A percentile compares a stretch with the other conserved stretches of the same genome.
These are phyloP conservation scores for Thielaviopsis musarum DNA, from an alignment of 2,329 filamentous ascomycete species.

Conservation along the genomic window DNA sequence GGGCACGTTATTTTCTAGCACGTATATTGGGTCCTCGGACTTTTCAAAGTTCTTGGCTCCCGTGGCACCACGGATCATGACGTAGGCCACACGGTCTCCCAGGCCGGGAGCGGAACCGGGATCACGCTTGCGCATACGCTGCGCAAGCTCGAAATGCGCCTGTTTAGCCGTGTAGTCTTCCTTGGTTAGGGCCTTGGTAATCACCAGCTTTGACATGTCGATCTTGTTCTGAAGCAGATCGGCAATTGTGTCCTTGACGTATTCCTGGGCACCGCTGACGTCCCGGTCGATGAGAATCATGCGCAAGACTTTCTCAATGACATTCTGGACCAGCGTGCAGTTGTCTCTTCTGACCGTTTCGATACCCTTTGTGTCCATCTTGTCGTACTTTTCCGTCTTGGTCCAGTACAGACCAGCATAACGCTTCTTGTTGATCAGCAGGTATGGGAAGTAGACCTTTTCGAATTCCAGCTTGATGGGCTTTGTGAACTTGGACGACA, in stretches of 20 bases:
- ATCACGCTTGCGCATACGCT: constrained; percentile 94
- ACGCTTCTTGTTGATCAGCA: constrained; percentile 99
- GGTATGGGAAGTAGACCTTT: constrained; percentile 95
- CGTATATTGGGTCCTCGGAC: constrained; percentile 91
- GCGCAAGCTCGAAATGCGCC: constrained; percentile 86
- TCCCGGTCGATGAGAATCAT: constrained; percentile 94
- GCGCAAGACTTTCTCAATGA: constrained; percentile 88
- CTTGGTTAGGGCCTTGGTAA: constrained; percentile 92
- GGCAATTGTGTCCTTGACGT: constrained; percentile 90
- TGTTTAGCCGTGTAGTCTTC: constrained; percentile 71
- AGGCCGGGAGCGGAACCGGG: constrained; percentile 82
- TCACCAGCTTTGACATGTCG: constrained; percentile 98
- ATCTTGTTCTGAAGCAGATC: constrained; percentile 93
- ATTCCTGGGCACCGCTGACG: constrained; percentile 83
- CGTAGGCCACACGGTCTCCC: constrained; percentile 92
- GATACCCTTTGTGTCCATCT: constrained; percentile 99
- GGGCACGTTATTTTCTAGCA: constrained; percentile 91
- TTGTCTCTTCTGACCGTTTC: constrained; percentile 96
- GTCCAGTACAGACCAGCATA: constrained; percentile 99
- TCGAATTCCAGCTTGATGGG: constrained; percentile 99
- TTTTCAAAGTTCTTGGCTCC: constrained; percentile 94
- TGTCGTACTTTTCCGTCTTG: constrained; percentile 84
- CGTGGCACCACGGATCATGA: constrained; percentile 83
- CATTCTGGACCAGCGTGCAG: constrained; percentile 84
- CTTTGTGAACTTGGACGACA: constrained; percentile 84